These are phyloP conservation scores for Candida methanosorbosa DNA, from an alignment of 805 yeast species.

Conservation along the genomic window DNA sequence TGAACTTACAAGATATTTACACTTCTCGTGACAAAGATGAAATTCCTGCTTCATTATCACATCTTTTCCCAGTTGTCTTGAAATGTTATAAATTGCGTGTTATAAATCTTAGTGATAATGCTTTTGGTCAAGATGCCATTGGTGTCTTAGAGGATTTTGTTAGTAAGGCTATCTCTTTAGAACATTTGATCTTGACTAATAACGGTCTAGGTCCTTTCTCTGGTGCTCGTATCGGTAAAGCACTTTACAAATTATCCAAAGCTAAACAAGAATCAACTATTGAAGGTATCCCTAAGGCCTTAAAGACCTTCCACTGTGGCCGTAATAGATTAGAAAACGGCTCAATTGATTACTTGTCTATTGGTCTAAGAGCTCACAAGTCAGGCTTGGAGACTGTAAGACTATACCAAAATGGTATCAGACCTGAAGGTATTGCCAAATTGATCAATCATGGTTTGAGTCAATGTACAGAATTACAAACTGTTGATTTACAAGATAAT, in stretches of 20 bases:
- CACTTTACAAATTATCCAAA: conserved; percentile 61
- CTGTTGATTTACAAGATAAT: conserved; percentile 88
- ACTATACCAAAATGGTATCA: conserved; percentile 92
- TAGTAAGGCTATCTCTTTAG: conserved; percentile 65
- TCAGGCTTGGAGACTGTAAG: conserved; percentile 58
- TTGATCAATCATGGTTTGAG: conserved; percentile 67
- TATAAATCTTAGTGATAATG: conserved; percentile 86
- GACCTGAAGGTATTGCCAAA: conserved; percentile 83
- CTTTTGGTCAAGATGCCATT: conserved; percentile 92
- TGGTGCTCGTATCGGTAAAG: conserved; percentile 88
- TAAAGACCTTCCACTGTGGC: conserved; percentile 91
- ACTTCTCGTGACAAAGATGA: conserved; percentile 94
- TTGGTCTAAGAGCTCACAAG: conserved; percentile 76
- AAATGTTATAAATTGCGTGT: conserved; percentile 60
- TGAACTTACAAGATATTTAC: conserved; percentile 85
- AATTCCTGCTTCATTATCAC: conserved; percentile 75
- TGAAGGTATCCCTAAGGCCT: conserved; percentile 27
- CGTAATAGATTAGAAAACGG: conserved; percentile 97
- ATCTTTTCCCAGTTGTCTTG: conserved; percentile 65
- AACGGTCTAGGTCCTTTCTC: conserved; percentile 99
- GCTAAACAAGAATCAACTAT: conserved; percentile 41
- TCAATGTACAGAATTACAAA: conserved; percentile 48
- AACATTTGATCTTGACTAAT: conserved; percentile 83
- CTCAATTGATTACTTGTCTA: conserved; percentile 74
- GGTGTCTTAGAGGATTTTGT: conserved; percentile 79